Evolutionary conservation across 1,284 basidiomycete genomes (phyloP).

Genomic region (Puccinia triticina): DNA sequence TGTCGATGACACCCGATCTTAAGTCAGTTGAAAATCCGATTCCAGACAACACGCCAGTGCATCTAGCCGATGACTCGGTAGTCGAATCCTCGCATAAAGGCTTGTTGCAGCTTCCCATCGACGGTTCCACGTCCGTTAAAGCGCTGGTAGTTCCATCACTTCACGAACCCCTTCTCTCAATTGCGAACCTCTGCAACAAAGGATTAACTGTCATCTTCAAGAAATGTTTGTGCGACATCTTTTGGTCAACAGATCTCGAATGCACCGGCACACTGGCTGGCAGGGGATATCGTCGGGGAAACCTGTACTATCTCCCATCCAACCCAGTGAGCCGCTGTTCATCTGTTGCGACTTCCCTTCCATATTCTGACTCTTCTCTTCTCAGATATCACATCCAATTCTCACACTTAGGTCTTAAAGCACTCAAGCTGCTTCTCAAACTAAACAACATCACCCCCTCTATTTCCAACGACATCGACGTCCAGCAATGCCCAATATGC

Average conservation of each 20-base stretch:
- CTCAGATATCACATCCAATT: background rate
- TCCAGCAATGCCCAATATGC: background rate
- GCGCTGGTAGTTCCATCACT: background rate
- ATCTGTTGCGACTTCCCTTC: background rate
- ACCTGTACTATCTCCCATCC: slow-evolving; percentile 5
- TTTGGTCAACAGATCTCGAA: background rate
- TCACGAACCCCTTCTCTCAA: background rate
- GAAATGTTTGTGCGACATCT: background rate
- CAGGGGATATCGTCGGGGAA: background rate
- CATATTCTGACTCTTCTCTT: background rate
- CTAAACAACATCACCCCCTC: background rate
- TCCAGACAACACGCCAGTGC: background rate
- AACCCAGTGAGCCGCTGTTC: background rate
- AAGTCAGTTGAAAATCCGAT: background rate
- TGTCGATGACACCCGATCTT: background rate
- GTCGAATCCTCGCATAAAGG: background rate
- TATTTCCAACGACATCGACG: background rate
- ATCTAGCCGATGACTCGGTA: background rate
- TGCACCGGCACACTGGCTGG: background rate
- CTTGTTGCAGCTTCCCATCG: background rate
- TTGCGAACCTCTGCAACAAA: background rate
- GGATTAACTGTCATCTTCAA: background rate
- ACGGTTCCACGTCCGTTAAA: background rate
- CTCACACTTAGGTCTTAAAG: slow-evolving; percentile 12
- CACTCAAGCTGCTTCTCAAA: slow-evolving; percentile 19